Evolutionary conservation across 164 flowering plant species (phyloP), one percentile per base, ranked within the genome.

Genomic region (Tetrastigma voinierianum): DNA sequence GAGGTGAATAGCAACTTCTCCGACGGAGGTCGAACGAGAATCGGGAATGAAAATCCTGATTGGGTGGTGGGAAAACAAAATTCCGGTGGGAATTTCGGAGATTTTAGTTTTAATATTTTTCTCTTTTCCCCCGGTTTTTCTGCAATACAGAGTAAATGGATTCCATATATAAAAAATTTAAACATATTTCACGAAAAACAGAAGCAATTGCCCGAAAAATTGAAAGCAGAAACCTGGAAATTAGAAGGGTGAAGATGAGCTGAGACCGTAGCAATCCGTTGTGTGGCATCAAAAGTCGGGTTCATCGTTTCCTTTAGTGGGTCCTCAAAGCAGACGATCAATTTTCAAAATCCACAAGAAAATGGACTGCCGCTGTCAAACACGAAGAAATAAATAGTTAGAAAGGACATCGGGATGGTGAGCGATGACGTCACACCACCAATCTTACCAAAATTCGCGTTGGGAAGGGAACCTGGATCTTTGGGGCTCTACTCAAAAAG

Each of bases 201-300:
- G 12, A 18, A 24, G 17, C 25, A 10, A 11, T 17, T 32, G 45
- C 46, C 0, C 19, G 48, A 1, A 47, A 10, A 24, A 13, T 56
- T 23, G 51, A 12, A 46, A 48, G 24, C 23, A 60, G n/a, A 61
- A 59, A 86, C 93, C 88, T 84, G 81, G 68, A 63, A 68, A 72
- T 69, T 73, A 0, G 89, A 81, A 69, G 98, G 96, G 48, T 80
- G 70, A 40, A 94, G 88, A 74, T 94, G 98, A 68, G 93, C 91
- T 25, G 90, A 74, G 70, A 94, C 82, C 75, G 84, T 82, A 1
- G 95, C 90, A 70, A 94, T 84, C 16, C 98, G 89, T 47, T 80
- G 91, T 53, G 66, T 81, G 43, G 74, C 77, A 20, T 83, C 86
- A 12, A 76, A 56, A 70, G 67, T 64, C 4, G 79, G 68, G 74